phyloP scores from a whole-genome alignment of 768 basidiomycete genomes.

The Boletus subparvulus region DNA sequence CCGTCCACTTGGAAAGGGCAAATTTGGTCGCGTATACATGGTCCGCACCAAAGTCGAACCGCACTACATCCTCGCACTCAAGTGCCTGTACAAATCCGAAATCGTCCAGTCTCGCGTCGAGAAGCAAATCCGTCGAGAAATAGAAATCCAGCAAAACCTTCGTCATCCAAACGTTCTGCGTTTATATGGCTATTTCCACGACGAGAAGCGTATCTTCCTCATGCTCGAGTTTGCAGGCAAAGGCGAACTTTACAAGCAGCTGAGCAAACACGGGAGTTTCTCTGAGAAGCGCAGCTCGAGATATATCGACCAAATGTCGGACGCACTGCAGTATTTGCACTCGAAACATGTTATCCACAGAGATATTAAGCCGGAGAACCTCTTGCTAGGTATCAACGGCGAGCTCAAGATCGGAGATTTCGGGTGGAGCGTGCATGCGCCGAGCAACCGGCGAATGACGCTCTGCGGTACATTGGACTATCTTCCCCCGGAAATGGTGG shows the following conservation, averaged over 20 bases:
- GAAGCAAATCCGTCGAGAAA: slow-evolving; percentile 96
- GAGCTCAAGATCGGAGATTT: slow-evolving; percentile 99
- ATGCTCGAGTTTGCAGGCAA: slow-evolving; percentile 98
- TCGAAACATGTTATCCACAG: slow-evolving; percentile 97
- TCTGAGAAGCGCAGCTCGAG: slow-evolving; percentile 83
- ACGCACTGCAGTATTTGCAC: slow-evolving; percentile 90
- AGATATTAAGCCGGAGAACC: slow-evolving; percentile 98
- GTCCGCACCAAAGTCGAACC: slow-evolving; percentile 88
- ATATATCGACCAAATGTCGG: slow-evolving; percentile 98
- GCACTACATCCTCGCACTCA: slow-evolving; percentile 92
- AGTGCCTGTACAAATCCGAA: slow-evolving; percentile 96
- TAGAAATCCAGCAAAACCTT: slow-evolving; percentile 96
- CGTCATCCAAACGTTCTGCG: slow-evolving; percentile 94
- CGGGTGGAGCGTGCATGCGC: slow-evolving; percentile 98
- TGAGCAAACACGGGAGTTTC: slow-evolving; percentile 83
- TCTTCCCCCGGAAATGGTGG: slow-evolving; percentile 98
- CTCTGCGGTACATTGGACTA: slow-evolving; percentile 97
- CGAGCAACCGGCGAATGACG: slow-evolving; percentile 83
- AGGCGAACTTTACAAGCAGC: slow-evolving; percentile 95
- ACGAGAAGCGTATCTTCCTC: slow-evolving; percentile 94
- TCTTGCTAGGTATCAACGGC: slow-evolving; percentile 90
- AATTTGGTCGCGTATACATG: slow-evolving; percentile 99
- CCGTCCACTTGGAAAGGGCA: slow-evolving; percentile 95
- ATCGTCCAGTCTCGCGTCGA: slow-evolving; percentile 89
- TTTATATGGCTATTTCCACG: slow-evolving; percentile 97